Conservation (phyloP, 1,284 basidiomycete species). For the Rhodotorula sp. region DNA sequence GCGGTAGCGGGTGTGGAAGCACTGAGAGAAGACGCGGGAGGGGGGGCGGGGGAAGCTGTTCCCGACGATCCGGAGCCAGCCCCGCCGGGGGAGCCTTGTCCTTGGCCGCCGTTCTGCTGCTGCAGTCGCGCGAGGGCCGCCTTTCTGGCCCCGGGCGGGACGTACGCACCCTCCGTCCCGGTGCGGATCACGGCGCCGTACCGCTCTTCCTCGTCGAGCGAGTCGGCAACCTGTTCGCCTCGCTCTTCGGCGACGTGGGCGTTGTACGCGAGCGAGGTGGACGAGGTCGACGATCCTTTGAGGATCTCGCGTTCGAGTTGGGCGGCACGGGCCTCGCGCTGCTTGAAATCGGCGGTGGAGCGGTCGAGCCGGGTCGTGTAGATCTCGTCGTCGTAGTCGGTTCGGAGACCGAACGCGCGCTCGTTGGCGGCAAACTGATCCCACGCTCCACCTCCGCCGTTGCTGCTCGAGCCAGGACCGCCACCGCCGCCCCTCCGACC, state of each 20-base stretch:
- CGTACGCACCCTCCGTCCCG: constrained; percentile 70
- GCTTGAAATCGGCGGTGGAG: constrained; percentile 77
- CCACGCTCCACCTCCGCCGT: constrained; percentile 58
- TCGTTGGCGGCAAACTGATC: constrained; percentile 97
- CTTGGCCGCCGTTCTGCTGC: constrained; percentile 10
- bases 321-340: constrained; percentile 82
- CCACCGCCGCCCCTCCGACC: constrained; percentile 47
- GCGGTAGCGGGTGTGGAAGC: constrained; percentile 1
- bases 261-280: constrained; percentile 55
- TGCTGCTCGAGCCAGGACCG: constrained; percentile 9
- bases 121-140: constrained; percentile 45
- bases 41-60: not conserved
- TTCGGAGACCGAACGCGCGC: constrained; percentile 84
- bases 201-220: constrained; percentile 88
- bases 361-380: constrained; percentile 96
- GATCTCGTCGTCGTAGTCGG: constrained; percentile 85
- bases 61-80: not conserved
- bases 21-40: constrained; percentile 10
- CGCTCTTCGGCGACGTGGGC: constrained; percentile 89
- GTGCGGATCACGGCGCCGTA: constrained; percentile 89
- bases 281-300: constrained; percentile 51
- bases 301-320: constrained; percentile 88
- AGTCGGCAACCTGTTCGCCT: constrained; percentile 65
- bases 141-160: constrained; percentile 79
- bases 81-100: too few relatives aligned